Conservation (phyloP, 768 basidiomycete genomes). For the Paxillus ammoniavirescens region DNA sequence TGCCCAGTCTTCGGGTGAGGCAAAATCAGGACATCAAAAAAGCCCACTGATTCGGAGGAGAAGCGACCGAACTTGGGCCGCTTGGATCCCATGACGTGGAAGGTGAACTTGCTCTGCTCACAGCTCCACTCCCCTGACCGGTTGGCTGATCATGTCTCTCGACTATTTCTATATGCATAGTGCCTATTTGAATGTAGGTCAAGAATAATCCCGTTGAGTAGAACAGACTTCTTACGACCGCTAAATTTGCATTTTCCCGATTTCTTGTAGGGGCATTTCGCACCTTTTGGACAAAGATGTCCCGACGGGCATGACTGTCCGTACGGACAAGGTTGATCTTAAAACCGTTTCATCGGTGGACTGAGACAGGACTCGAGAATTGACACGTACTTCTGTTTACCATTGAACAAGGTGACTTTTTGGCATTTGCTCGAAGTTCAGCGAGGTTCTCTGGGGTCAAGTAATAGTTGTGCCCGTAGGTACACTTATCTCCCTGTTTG, state of each 20-base stretch:
- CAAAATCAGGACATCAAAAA: too few relatives aligned
- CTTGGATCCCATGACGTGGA: neutral
- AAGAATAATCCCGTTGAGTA: neutral
- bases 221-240: conserved; percentile 24
- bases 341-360: neutral
- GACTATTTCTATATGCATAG: neutral
- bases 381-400: conserved; percentile 26
- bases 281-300: conserved; percentile 37
- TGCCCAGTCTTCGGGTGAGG: too few relatives aligned
- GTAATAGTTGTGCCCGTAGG: conserved; percentile 34
- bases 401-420: conserved; percentile 35
- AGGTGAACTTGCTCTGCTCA: neutral
- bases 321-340: conserved; percentile 22
- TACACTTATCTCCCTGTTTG: conserved; percentile 31
- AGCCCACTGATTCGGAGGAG: neutral
- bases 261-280: conserved; percentile 32
- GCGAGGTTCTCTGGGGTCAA: conserved; percentile 27
- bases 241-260: conserved; percentile 34
- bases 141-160: neutral
- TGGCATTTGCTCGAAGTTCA: conserved; percentile 31
- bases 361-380: neutral
- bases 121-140: neutral
- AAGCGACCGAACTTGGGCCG: neutral
- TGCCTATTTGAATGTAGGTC: neutral
- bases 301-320: conserved; percentile 35